Evolutionary conservation across 1,284 basidiomycete species (phyloP).

Genomic region (Schizophyllum commune): DNA sequence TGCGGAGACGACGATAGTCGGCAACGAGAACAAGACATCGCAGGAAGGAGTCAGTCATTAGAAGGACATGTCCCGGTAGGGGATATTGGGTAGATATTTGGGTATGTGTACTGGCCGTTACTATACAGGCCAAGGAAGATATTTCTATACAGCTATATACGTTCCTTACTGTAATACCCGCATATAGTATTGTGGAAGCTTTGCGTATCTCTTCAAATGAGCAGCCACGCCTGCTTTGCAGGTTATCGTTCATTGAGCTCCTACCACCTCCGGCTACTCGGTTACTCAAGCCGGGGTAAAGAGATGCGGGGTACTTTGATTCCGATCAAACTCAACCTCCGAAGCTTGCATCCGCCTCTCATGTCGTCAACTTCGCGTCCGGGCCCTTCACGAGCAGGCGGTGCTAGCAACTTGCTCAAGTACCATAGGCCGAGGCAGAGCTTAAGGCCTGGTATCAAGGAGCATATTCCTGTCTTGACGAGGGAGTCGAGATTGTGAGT

Average conservation of each 20-base stretch:
- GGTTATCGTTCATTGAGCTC: neutral
- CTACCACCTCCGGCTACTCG: too few relatives aligned
- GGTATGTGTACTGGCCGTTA: neutral
- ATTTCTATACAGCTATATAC: neutral
- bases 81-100: neutral
- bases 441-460: constrained; percentile 23
- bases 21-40: constrained; percentile 2
- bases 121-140: neutral
- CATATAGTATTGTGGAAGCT: neutral
- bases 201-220: neutral
- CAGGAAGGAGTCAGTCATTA: neutral
- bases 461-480: constrained; percentile 37
- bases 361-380: neutral
- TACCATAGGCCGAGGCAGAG: constrained; percentile 33
- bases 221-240: neutral
- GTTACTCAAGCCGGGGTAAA: neutral
- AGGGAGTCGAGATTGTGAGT: constrained; percentile 39
- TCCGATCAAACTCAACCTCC: neutral
- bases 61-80: neutral
- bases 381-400: too few relatives aligned
- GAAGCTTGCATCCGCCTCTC: neutral
- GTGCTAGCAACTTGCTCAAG: constrained; percentile 24
- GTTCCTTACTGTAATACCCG: neutral
- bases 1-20: constrained; percentile 8
- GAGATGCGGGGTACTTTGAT: neutral